Conservation (phyloP, 73 alveolate species). For the Tetrahymena thermophila region DNA sequence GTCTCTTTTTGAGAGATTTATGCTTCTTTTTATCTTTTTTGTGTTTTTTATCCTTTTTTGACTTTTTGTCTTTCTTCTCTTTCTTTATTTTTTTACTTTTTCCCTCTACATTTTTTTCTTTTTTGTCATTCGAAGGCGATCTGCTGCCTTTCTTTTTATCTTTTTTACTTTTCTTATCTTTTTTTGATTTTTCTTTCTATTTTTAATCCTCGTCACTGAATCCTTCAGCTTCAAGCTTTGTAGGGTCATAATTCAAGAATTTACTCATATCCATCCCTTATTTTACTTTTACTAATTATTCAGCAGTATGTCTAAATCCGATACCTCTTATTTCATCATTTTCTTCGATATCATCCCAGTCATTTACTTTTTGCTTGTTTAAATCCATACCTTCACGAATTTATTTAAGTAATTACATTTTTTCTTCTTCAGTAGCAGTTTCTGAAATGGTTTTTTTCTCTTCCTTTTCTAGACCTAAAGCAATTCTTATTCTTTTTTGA, state of each 20-base stretch:
- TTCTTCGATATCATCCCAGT: background rate
- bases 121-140: background rate
- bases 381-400: slow-evolving; percentile 1
- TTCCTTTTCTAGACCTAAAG: slow-evolving; percentile 45
- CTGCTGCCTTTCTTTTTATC: background rate
- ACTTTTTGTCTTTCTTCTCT: slow-evolving; percentile 23
- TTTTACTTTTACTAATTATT: slow-evolving; percentile 1
- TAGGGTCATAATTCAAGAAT: background rate
- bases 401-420: slow-evolving; percentile 4
- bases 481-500: slow-evolving; percentile 41
- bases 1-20: slow-evolving; percentile 9
- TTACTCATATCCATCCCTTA: slow-evolving; percentile 15
- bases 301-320: slow-evolving; percentile 13
- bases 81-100: slow-evolving; percentile 15
- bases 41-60: slow-evolving; percentile 5
- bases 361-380: background rate
- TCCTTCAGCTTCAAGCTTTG: slow-evolving; percentile 33
- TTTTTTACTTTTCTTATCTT: background rate
- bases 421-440: slow-evolving; percentile 33
- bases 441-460: slow-evolving; percentile 28
- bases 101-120: slow-evolving; percentile 10
- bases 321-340: slow-evolving; percentile 21
- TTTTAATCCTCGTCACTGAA: slow-evolving; percentile 9
- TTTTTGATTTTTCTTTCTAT: background rate
- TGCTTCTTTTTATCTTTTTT: slow-evolving; percentile 12